Percentiles rank a stretch among this genome's conserved stretches.
Evolutionary conservation across 805 yeast genomes (phyloP).

Genomic region (Ascoidea rubescens): DNA sequence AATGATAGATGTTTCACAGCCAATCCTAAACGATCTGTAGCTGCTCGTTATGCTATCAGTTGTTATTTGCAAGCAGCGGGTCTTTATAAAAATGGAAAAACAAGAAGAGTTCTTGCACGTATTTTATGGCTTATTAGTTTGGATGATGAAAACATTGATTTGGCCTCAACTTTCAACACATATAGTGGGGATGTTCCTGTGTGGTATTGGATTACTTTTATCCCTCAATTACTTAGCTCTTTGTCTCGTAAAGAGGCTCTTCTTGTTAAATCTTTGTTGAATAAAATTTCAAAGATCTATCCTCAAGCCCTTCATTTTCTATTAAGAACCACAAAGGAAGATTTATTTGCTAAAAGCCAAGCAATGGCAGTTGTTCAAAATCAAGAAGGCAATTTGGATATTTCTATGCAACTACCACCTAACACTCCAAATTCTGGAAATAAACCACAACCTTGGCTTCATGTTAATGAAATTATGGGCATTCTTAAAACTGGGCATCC

Average conservation of each 20-base stretch:
- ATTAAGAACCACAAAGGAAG: slow-evolving; percentile 88
- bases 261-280: slow-evolving; percentile 75
- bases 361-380: slow-evolving; percentile 32
- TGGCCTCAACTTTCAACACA: slow-evolving; percentile 78
- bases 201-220: slow-evolving; percentile 98
- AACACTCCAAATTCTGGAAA: slow-evolving; percentile 10
- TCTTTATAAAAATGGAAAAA: slow-evolving; percentile 80
- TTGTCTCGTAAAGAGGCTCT: slow-evolving; percentile 85
- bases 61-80: slow-evolving; percentile 98
- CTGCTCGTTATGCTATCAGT: slow-evolving; percentile 87
- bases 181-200: slow-evolving; percentile 95
- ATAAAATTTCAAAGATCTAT: slow-evolving; percentile 86
- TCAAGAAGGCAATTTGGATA: slow-evolving; percentile 6
- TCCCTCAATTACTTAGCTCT: slow-evolving; percentile 85
- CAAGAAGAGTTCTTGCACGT: slow-evolving; percentile 76
- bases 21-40: slow-evolving; percentile 62
- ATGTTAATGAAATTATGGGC: slow-evolving; percentile 86
- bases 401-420: not conserved
- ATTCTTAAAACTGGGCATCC: slow-evolving; percentile 96
- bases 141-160: slow-evolving; percentile 72
- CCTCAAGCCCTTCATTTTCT: slow-evolving; percentile 98
- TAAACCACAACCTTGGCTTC: slow-evolving; percentile 80
- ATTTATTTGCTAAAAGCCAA: slow-evolving; percentile 78
- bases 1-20: slow-evolving; percentile 82
- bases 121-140: slow-evolving; percentile 87